These are phyloP conservation scores for Medicago lupulina DNA, from an alignment of 306 rosid genomes.

Conservation along the genomic window DNA sequence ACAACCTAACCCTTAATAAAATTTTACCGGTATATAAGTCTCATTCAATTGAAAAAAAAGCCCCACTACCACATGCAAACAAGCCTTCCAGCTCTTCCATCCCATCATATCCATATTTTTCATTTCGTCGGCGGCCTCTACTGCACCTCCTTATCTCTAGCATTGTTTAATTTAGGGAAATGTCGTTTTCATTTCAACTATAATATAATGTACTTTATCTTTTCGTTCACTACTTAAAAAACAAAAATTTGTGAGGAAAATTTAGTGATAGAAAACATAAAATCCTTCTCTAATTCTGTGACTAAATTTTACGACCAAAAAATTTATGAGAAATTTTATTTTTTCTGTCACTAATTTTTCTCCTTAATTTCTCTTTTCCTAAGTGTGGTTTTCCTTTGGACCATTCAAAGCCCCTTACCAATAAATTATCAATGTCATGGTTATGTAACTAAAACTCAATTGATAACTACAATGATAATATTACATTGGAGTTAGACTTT, in stretches of 20 bases:
- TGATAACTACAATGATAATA: too few relatives aligned
- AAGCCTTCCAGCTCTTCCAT: constrained; percentile 34
- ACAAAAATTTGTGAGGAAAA: too few relatives aligned
- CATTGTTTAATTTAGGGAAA: constrained; percentile 48
- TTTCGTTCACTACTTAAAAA: too few relatives aligned
- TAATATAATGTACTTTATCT: constrained; percentile 25
- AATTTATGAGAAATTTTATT: too few relatives aligned
- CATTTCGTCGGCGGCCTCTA: constrained; percentile 56
- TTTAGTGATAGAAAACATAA: too few relatives aligned
- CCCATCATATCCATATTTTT: constrained; percentile 29
- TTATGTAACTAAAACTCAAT: too few relatives aligned
- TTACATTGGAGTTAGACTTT: too few relatives aligned
- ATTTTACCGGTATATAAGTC: neutral
- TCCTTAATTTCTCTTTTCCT: too few relatives aligned
- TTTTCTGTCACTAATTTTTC: too few relatives aligned
- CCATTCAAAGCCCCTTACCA: constrained; percentile 41
- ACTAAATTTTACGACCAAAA: too few relatives aligned
- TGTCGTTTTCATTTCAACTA: constrained; percentile 55
- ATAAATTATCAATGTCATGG: neutral
- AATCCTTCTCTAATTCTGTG: too few relatives aligned
- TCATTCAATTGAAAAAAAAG: constrained; percentile 28
- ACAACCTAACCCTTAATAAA: neutral
- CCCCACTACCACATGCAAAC: constrained; percentile 32
- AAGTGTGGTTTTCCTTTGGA: neutral
- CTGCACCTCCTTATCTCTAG: constrained; percentile 39